Base-by-base conservation (phyloP, 805 yeast genomes). In the Candida nanaspora region DNA sequence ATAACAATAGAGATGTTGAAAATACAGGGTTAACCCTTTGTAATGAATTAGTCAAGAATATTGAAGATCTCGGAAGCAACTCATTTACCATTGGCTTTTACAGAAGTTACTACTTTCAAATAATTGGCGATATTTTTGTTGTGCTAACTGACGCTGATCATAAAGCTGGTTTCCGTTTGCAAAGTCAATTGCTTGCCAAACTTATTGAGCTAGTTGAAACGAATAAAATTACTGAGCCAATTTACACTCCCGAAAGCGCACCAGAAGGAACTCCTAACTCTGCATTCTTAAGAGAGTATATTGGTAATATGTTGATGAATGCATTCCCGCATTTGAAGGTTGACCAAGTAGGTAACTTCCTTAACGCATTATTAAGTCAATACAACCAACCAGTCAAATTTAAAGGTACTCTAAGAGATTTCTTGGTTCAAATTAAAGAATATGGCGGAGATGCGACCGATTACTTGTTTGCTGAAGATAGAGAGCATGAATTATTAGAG, bases 101-200 rank as follows among this genome's bases (percentile, higher is more conserved):
- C 69, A 80, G 82, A 59, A 87, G 81, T 57, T 93, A 83, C 59
- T 89, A 84, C 61, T 84, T 87, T 72, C 82, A 86, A 39, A 87
- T 93, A 43, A 74, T 93, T 46, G 80, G 93, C 43, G 99, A 93
- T 61, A 84, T 95, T 1, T 93, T 93, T 59, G 85, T 76, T 54
- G 98, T 93, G 26, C 72, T 93, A 42, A 93, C 98, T 3, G 98
- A 93, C 61, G 82, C 96, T 8, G 99, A 93, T 63, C 99, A 93
- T 64, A 91, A 93, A 66, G 86, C 98, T 22, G 98, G 98, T 2
- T 93, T 93, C 69, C 77, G 82, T 46, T 74, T 80, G 50, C 99
- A 93, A 66, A 74, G 95, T 7, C 83, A 84, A 55, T 70, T 94
- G 47, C 72, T 93, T 52, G 82, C 95, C 43, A 84, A 80, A 59